Evolutionary conservation across 352 stramenopile species (phyloP).

Genomic region (Phytophthora megakarya): DNA sequence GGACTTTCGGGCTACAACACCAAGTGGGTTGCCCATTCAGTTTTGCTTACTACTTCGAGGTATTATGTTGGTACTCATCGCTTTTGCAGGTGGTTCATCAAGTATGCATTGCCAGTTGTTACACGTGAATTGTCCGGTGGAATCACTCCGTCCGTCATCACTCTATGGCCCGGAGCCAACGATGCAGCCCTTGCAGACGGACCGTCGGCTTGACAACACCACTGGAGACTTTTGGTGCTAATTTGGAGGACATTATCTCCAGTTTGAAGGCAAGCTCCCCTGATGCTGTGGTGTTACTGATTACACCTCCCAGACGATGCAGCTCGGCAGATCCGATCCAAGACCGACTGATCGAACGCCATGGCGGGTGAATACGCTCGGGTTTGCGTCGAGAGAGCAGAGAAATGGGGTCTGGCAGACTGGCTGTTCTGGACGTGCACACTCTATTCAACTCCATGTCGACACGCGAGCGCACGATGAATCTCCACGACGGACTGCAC

Average conservation of each 20-base stretch:
- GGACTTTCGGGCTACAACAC: conserved; percentile 65
- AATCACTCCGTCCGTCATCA: conserved; percentile 43
- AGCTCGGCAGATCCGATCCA: conserved; percentile 13
- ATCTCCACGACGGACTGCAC: conserved; percentile 56
- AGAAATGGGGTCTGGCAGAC: conserved; percentile 21
- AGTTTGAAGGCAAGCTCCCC: conserved; percentile 27
- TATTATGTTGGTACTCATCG: background rate
- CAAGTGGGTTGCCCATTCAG: conserved; percentile 11
- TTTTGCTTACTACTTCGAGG: background rate
- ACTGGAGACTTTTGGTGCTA: conserved; percentile 46
- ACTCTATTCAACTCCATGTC: conserved; percentile 47
- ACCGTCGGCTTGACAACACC: conserved; percentile 36
- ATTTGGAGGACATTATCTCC: conserved; percentile 40
- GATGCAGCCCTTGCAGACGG: conserved; percentile 52
- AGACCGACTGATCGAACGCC: conserved; percentile 45
- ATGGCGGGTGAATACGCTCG: conserved; percentile 41
- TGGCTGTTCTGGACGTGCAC: conserved; percentile 48
- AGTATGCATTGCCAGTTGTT: conserved; percentile 49
- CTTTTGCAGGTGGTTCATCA: conserved; percentile 40
- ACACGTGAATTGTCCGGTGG: conserved; percentile 37
- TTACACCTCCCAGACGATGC: conserved; percentile 52
- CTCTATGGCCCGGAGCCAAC: conserved; percentile 66
- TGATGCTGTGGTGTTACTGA: conserved; percentile 40
- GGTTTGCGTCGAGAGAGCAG: conserved; percentile 41
- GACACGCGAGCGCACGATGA: conserved; percentile 29